Conservation (phyloP, 1,139 yeast species). For the Eremothecium cymbalariae region DNA sequence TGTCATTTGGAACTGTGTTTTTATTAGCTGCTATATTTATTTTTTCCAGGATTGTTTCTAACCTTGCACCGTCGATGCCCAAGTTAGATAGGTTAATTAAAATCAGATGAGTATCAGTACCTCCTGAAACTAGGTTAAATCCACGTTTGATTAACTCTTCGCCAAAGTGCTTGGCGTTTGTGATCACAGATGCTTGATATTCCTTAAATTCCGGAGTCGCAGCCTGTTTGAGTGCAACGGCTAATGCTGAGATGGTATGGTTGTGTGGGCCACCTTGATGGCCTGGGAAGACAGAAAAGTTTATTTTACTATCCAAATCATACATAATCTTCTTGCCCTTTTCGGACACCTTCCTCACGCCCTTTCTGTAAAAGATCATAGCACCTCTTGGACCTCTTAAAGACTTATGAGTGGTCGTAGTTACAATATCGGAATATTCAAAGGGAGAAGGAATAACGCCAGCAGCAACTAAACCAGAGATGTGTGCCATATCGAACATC, state of each 20-base stretch:
- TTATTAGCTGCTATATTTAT: slow-evolving; percentile 92
- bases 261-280: slow-evolving; percentile 99
- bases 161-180: slow-evolving; percentile 74
- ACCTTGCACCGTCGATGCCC: slow-evolving; percentile 91
- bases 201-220: slow-evolving; percentile 74
- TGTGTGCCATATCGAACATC: slow-evolving; percentile 93
- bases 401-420: slow-evolving; percentile 95
- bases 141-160: slow-evolving; percentile 57
- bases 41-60: slow-evolving; percentile 83
- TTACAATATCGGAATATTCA: slow-evolving; percentile 89
- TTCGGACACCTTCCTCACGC: slow-evolving; percentile 72
- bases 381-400: slow-evolving; percentile 99
- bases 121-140: slow-evolving; percentile 76
- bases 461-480: slow-evolving; percentile 89
- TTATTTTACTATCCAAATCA: slow-evolving; percentile 82
- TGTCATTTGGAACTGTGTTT: slow-evolving; percentile 94
- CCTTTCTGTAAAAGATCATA: slow-evolving; percentile 94
- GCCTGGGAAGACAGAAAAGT: slow-evolving; percentile 96
- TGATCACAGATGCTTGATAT: slow-evolving; percentile 75
- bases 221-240: slow-evolving; percentile 91
- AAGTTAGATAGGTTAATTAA: slow-evolving; percentile 76
- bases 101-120: slow-evolving; percentile 92
- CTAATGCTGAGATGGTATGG: slow-evolving; percentile 92
- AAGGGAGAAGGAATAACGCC: slow-evolving; percentile 89
- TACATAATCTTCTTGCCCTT: slow-evolving; percentile 81